These are phyloP conservation scores for Cyathus striatus DNA, from an alignment of 768 basidiomycete genomes.

Conservation along the genomic window DNA sequence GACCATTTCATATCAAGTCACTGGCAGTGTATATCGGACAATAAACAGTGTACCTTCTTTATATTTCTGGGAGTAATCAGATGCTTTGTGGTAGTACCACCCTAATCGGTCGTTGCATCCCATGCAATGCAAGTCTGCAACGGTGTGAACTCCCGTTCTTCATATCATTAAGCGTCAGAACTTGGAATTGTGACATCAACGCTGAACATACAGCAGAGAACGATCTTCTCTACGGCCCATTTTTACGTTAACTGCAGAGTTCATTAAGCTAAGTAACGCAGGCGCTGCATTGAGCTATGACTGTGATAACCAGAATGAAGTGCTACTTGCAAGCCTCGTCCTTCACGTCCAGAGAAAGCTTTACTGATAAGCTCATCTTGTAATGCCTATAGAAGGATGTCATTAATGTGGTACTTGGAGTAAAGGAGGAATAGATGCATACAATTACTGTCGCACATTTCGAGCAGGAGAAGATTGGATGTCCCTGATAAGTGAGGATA, in stretches of 20 bases:
- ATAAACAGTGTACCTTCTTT: conserved; percentile 60
- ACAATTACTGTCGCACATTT: conserved; percentile 72
- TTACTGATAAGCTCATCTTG: conserved; percentile 87
- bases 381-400: conserved; percentile 29
- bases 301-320: background rate
- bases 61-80: conserved; percentile 74
- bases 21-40: background rate
- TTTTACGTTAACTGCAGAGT: conserved; percentile 73
- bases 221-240: conserved; percentile 73
- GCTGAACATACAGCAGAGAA: conserved; percentile 53
- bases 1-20: no score
- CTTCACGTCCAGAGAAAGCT: conserved; percentile 78
- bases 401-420: background rate
- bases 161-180: background rate
- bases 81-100: conserved; percentile 81
- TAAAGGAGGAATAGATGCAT: conserved; percentile 15
- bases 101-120: conserved; percentile 77
- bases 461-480: conserved; percentile 63
- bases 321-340: conserved; percentile 66
- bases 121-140: conserved; percentile 75
- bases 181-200: background rate
- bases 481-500: conserved; percentile 55
- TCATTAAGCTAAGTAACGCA: conserved; percentile 50
- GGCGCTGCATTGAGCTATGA: background rate
- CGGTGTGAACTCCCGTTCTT: conserved; percentile 78